These are phyloP conservation scores for Phytopythium delawarense DNA, from an alignment of 352 stramenopile species.

Conservation along the genomic window DNA sequence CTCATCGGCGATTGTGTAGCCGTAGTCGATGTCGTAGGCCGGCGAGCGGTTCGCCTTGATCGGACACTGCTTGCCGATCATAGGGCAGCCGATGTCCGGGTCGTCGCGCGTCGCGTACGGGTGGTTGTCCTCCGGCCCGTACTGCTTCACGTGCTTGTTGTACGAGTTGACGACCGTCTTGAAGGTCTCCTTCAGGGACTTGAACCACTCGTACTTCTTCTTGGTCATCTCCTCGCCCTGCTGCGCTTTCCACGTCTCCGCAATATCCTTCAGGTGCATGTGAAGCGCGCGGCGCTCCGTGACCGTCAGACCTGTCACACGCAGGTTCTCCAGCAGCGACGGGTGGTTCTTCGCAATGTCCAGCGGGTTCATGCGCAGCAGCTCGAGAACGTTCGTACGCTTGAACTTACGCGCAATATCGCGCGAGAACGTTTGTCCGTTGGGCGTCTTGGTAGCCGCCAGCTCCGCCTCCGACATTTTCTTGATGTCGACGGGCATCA, in stretches of 20 bases:
- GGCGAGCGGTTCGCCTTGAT: constrained; percentile 81
- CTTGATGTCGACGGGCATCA: constrained; percentile 92
- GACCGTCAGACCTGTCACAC: constrained; percentile 88
- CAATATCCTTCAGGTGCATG: constrained; percentile 82
- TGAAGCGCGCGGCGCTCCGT: constrained; percentile 89
- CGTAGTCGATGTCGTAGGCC: constrained; percentile 75
- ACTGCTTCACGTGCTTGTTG: constrained; percentile 88
- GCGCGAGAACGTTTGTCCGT: constrained; percentile 69
- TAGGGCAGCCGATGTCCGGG: constrained; percentile 74
- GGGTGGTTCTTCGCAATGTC: constrained; percentile 89
- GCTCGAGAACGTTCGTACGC: constrained; percentile 89
- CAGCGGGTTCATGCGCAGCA: constrained; percentile 82
- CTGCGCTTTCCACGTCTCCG: constrained; percentile 83
- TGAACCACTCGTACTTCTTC: constrained; percentile 91
- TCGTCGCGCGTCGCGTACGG: constrained; percentile 83
- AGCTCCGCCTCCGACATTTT: constrained; percentile 88
- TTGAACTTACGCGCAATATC: constrained; percentile 90
- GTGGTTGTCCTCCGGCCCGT: constrained; percentile 87
- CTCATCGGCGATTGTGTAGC: constrained; percentile 74
- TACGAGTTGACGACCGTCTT: constrained; percentile 91
- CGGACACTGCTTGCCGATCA: constrained; percentile 90
- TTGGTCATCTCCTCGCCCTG: constrained; percentile 92
- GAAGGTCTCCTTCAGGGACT: constrained; percentile 90
- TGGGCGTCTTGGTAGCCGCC: constrained; percentile 57
- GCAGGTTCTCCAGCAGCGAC: constrained; percentile 87